Base-by-base conservation (phyloP, 176 grass and related monocot species). In the Carex scoparia region DNA sequence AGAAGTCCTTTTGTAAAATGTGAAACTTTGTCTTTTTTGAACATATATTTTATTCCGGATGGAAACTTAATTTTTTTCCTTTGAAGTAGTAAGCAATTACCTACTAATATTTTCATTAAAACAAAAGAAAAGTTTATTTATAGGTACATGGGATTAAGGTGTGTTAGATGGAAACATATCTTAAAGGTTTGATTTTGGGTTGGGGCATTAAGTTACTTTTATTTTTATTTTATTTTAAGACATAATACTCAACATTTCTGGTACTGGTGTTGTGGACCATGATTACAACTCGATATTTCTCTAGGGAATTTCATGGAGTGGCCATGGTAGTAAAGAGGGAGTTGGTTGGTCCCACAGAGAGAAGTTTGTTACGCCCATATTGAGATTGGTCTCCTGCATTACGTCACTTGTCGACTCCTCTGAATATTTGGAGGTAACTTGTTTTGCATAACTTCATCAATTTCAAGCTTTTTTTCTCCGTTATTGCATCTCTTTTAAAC, bases 331-430 rank as follows among this genome's bases (percentile, higher is more conserved):
- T 80, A 98, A 93, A 78, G 93, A 95, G 65, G 78, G 76, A 82
- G 54, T 65, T 84, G 88, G 82, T 62, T 91, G 92, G 79, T 83
- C 86, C 79, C 88, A 93, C 44, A 93, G 91, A 83, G 88, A 91
- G 82, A 89, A 85, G 66, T 93, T 90, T 85, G 79, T 91, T 88
- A 86, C 85, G 84, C 95, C 93, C 15, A 89, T 95, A 79, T 46
- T 98, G 87, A 88, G 91, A 92, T 89, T 98, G 85, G 91, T 93
- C 66, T 90, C 89, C 69, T 95, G 91, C 83, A 86, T 95, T 72
- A 91, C 95, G 54, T 89, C 95, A 31, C 91, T 98, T 66, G 93
- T 94, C 42, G 92, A 91, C 75, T 92, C 95, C 0, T 89, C 91
- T 61, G 89, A 98, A 87, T 94, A 93, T 79, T 86, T 93, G 51